Evolutionary conservation across 75 land plant species (phyloP).

Genomic region (Pinus taeda): DNA sequence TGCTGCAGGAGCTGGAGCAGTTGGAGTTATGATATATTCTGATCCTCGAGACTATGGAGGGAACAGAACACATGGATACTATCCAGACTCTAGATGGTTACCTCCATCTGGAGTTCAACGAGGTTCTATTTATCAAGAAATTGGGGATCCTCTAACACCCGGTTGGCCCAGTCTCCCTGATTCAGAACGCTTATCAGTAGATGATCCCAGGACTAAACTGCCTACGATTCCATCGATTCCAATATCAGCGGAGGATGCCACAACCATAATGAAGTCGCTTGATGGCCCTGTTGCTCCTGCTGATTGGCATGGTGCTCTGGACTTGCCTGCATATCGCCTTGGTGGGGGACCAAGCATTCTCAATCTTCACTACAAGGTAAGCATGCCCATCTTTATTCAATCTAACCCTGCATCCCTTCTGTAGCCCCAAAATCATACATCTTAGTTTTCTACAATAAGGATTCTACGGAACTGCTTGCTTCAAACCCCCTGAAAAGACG

Average conservation of each 20-base stretch:
- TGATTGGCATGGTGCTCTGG: slow-evolving; percentile 67
- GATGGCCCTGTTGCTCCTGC: slow-evolving; percentile 51
- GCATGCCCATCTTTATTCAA: not conserved
- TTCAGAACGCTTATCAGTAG: slow-evolving; percentile 32
- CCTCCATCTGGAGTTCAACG: slow-evolving; percentile 81
- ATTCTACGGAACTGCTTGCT: not conserved
- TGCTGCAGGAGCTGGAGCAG: slow-evolving; percentile 67
- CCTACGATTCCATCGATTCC: slow-evolving; percentile 79
- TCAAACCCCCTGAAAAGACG: not conserved
- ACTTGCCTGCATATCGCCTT: slow-evolving; percentile 41
- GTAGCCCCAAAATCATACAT: too few species aligned
- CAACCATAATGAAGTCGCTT: slow-evolving; percentile 42
- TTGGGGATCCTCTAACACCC: slow-evolving; percentile 81
- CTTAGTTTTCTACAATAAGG: too few species aligned
- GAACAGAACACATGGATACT: slow-evolving; percentile 32
- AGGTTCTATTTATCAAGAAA: slow-evolving; percentile 52
- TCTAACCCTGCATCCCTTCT: not conserved
- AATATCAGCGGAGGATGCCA: slow-evolving; percentile 69
- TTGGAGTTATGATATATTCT: slow-evolving; percentile 54
- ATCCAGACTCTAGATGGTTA: slow-evolving; percentile 64
- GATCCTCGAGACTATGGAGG: slow-evolving; percentile 61
- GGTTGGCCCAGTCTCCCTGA: slow-evolving; percentile 67
- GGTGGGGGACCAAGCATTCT: slow-evolving; percentile 71
- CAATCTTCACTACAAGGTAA: slow-evolving; percentile 56
- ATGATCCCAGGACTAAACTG: slow-evolving; percentile 43